Evolutionary conservation across 208 protist genomes (phyloP), one percentile per base, ranked within the genome.

Genomic region (Leishmania guyanensis): DNA sequence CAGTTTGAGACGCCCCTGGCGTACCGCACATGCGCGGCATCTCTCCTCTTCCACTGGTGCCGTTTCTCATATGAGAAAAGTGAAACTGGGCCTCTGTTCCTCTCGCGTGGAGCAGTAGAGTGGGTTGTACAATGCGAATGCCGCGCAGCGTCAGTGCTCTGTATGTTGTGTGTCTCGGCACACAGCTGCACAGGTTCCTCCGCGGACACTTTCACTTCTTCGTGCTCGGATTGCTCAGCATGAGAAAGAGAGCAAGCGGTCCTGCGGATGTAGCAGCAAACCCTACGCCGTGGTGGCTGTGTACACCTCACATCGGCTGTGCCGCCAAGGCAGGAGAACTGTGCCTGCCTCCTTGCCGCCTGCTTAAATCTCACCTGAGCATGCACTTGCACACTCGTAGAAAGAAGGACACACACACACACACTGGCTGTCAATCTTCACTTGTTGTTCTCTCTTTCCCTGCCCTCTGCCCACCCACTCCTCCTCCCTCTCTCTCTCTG

Each of bases 371-470:
- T n/a, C 65, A 20, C 65, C 33, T 20, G 12, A 20, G 65, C 65
- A 70, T 36, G 16, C 36, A 2, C 65, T 50, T 43, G 10, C 36
- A 8, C 39, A 26, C 5, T 20, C 43, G 17, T 26, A 70, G 36
- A 22, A 43, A 9, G 16, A 5, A 43, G 26, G 29, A 43, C 65
- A 12, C 65, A 39, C 17, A 43, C 65, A 12, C 65, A 39, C 33
- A 8, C n/a, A 9, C 65, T 70, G 16, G 29, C 36, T 70, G 65
- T 29, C n/a, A 68, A 5, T 48, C 6, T 72, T 56, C 72, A 74
- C 46, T n/a, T 86, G 50, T 65, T 65, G 16, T 51, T 48, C 66
- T 5, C 70, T 70, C 36, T 79, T 65, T 75, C 51, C 74, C 81
- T 79, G 14, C 36, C 12, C 29, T 4, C 66, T n/a, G 22, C 22